Evolutionary conservation across 2,329 filamentous ascomycete genomes (phyloP).

Genomic region (Blastomyces parvus): DNA sequence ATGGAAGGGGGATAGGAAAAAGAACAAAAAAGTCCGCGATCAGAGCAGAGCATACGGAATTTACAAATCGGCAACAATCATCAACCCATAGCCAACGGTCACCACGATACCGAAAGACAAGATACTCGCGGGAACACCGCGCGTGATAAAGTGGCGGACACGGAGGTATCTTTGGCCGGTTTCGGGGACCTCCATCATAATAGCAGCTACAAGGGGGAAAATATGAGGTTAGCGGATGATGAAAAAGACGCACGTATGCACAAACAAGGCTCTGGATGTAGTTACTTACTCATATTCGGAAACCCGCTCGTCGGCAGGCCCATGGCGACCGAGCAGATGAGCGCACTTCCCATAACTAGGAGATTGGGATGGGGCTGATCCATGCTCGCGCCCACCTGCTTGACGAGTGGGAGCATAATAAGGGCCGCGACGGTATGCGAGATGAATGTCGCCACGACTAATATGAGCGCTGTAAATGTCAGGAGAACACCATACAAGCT

Average conservation of each 20-base stretch:
- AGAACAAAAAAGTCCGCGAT: too few species aligned
- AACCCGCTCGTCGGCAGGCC: constrained; percentile 91
- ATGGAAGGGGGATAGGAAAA: too few species aligned
- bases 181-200: constrained; percentile 95
- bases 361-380: constrained; percentile 85
- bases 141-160: constrained; percentile 87
- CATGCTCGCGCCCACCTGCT: constrained; percentile 76
- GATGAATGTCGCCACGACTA: constrained; percentile 95
- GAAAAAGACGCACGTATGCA: not conserved
- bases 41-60: not conserved
- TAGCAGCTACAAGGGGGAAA: constrained; percentile 56
- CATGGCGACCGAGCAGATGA: constrained; percentile 99
- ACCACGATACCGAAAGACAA: constrained; percentile 74
- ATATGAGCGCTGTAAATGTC: constrained; percentile 72
- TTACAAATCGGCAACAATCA: constrained; percentile 63
- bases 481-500: constrained; percentile 78
- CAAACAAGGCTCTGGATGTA: constrained; percentile 8
- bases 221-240: constrained; percentile 11
- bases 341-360: constrained; percentile 83
- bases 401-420: constrained; percentile 85
- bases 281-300: constrained; percentile 92
- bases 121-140: constrained; percentile 81
- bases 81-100: constrained; percentile 81
- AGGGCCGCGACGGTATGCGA: constrained; percentile 93
- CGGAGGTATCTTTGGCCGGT: constrained; percentile 85